Evolutionary conservation across 73 alveolate species (phyloP).

Genomic region (Stentor roeselii): DNA sequence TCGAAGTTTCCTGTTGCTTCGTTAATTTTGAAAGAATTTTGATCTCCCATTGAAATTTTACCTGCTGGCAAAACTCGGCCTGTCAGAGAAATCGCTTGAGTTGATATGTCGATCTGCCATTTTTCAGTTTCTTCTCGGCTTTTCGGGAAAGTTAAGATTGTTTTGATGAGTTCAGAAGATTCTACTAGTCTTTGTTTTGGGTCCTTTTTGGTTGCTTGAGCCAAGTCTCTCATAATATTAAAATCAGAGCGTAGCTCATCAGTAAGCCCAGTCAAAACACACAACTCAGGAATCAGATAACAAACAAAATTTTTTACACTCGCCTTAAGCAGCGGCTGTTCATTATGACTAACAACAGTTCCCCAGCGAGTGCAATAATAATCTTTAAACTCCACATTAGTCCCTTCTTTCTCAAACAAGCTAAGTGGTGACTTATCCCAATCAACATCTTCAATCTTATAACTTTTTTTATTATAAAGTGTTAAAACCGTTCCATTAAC

Average conservation of each 20-base stretch:
- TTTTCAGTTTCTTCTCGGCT: constrained; percentile 63
- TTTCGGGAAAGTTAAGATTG: constrained; percentile 52
- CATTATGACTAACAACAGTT: constrained; percentile 37
- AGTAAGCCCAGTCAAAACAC: constrained; percentile 87
- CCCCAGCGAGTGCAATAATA: constrained; percentile 60
- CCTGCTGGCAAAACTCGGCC: constrained; percentile 34
- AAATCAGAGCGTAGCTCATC: constrained; percentile 88
- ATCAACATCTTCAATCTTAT: constrained; percentile 67
- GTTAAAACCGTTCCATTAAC: constrained; percentile 67
- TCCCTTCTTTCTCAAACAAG: constrained; percentile 40
- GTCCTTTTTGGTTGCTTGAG: constrained; percentile 71
- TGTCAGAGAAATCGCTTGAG: constrained; percentile 53
- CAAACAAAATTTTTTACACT: constrained; percentile 30
- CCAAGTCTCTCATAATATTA: constrained; percentile 81
- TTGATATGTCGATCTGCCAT: constrained; percentile 71
- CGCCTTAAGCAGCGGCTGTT: constrained; percentile 61
- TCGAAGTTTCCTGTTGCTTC: constrained; percentile 27
- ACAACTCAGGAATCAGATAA: constrained; percentile 70
- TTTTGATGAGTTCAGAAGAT: constrained; percentile 69
- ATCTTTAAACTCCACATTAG: constrained; percentile 52
- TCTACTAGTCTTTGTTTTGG: constrained; percentile 76
- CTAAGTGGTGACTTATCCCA: constrained; percentile 35
- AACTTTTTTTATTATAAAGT: constrained; percentile 76
- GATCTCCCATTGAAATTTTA: neutral
- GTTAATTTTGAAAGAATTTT: neutral